Evolutionary conservation across 306 rosid genomes (phyloP).

Genomic region (Crataegus laevigata): DNA sequence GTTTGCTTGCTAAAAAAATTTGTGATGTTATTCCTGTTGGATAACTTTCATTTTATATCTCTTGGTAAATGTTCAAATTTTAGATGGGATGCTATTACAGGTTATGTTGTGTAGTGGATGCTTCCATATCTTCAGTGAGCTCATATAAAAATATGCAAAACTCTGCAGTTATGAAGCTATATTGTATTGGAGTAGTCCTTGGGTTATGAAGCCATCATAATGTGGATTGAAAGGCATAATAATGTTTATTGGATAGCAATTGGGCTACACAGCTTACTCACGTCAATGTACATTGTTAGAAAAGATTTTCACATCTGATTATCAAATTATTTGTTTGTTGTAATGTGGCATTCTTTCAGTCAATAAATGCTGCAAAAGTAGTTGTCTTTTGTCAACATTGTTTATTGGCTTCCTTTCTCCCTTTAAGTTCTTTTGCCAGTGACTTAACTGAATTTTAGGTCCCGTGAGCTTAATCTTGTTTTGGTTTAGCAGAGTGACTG

Average conservation of each 20-base stretch:
- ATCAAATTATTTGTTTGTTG: background rate
- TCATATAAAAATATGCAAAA: background rate
- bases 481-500: conserved; percentile 46
- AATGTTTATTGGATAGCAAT: background rate
- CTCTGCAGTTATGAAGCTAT: background rate
- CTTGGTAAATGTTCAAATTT: background rate
- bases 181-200: background rate
- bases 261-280: background rate
- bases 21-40: background rate
- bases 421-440: background rate
- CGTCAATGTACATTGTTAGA: background rate
- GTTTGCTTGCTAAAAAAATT: background rate
- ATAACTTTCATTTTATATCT: background rate
- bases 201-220: background rate
- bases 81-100: background rate
- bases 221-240: background rate
- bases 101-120: background rate
- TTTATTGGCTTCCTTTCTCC: background rate
- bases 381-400: background rate
- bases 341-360: background rate
- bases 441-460: background rate
- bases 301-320: background rate
- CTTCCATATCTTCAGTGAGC: background rate
- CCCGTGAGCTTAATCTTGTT: conserved; percentile 27
- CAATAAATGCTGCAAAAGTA: background rate